phyloP scores from a whole-genome alignment of 2,329 filamentous ascomycete genomes.

The Colletotrichum cuscutae region DNA sequence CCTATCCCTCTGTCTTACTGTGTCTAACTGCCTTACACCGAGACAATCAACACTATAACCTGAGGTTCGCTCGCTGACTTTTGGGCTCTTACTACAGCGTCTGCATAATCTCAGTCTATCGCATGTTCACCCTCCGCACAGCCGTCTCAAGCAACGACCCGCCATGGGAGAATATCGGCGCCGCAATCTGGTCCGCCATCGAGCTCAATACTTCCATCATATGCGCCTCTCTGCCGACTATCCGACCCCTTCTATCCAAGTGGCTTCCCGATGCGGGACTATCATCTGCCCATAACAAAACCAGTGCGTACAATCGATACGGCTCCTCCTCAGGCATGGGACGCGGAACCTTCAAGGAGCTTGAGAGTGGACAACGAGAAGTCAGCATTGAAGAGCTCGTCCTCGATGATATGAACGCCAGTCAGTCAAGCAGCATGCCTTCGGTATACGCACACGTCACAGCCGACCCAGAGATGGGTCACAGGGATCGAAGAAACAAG shows the following conservation, averaged over 20 bases:
- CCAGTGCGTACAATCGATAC: conserved; percentile 36
- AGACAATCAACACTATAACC: too few relatives aligned
- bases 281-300: conserved; percentile 33
- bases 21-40: background rate
- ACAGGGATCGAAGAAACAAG: background rate
- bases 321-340: conserved; percentile 26
- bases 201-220: conserved; percentile 52
- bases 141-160: conserved; percentile 43
- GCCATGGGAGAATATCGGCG: conserved; percentile 47
- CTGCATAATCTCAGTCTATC: conserved; percentile 46
- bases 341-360: conserved; percentile 24
- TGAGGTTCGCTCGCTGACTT: too few relatives aligned
- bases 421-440: background rate
- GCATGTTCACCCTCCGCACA: conserved; percentile 43
- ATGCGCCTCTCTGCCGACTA: conserved; percentile 50
- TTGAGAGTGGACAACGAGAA: conserved; percentile 29
- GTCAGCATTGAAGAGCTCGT: conserved; percentile 41
- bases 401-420: conserved; percentile 33
- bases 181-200: conserved; percentile 48
- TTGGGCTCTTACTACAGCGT: conserved; percentile 36
- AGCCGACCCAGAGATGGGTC: background rate
- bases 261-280: conserved; percentile 37
- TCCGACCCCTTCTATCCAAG: conserved; percentile 42
- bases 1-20: background rate
- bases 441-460: conserved; percentile 17